A percentile compares a stretch with the other conserved stretches of the same genome.
Conservation (phyloP, 345 rosid genomes). For the Camelina laxa region DNA sequence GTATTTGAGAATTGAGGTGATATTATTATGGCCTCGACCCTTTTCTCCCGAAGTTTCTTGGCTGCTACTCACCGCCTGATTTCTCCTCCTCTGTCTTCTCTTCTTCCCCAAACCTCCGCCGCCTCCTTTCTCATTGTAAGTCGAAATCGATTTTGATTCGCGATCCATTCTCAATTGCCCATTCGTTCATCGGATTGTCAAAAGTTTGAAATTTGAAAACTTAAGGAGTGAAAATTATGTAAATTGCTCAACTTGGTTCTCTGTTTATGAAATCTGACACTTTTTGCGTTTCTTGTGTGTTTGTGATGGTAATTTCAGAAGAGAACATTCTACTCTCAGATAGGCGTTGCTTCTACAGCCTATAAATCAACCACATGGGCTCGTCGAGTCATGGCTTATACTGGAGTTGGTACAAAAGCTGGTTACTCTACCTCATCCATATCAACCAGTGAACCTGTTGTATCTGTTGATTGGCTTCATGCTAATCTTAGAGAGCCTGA, state of each 20-base stretch:
- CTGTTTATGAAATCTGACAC: conserved; percentile 23
- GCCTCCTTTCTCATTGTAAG: conserved; percentile 58
- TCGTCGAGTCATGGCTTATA: conserved; percentile 61
- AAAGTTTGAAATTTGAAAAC: conserved; percentile 2
- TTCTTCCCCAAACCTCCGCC: conserved; percentile 41
- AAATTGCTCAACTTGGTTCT: neutral
- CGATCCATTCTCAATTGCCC: conserved; percentile 14
- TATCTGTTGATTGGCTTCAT: conserved; percentile 96
- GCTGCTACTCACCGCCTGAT: conserved; percentile 55
- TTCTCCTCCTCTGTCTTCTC: conserved; percentile 43
- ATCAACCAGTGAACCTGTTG: conserved; percentile 72
- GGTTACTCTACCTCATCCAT: conserved; percentile 55
- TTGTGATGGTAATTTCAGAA: conserved; percentile 50
- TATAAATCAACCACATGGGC: conserved; percentile 43
- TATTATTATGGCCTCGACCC: conserved; percentile 55
- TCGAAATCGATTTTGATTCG: conserved; percentile 5
- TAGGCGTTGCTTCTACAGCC: conserved; percentile 35
- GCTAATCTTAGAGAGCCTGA: conserved; percentile 75
- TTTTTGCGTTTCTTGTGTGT: neutral
- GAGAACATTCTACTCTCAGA: conserved; percentile 45
- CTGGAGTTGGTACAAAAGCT: conserved; percentile 43
- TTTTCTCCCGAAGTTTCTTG: conserved; percentile 51
- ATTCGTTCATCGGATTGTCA: neutral
- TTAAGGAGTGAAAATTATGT: neutral
- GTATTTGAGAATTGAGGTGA: conserved; percentile 40